Evolutionary conservation across 2,329 filamentous ascomycete species (phyloP).

Genomic region (Fusarium coicis): DNA sequence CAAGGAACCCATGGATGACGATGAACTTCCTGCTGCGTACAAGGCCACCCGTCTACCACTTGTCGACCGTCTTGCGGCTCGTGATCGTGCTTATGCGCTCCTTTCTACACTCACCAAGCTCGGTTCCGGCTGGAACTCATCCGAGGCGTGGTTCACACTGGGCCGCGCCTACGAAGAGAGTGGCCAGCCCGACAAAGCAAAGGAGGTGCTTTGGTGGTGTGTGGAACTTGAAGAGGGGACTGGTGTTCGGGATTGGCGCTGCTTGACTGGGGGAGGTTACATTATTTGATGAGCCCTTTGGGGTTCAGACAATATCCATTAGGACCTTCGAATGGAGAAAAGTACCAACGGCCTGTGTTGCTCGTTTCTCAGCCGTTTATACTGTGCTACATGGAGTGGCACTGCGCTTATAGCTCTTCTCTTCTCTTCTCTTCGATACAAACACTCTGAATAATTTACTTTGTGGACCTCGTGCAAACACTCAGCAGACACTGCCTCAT

Average conservation of each 20-base stretch:
- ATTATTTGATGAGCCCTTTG: slow-evolving; percentile 52
- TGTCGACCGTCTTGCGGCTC: slow-evolving; percentile 85
- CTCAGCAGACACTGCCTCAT: neutral
- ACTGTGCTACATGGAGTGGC: neutral
- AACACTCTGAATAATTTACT: neutral
- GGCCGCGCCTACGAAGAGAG: slow-evolving; percentile 89
- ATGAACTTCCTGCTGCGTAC: slow-evolving; percentile 62
- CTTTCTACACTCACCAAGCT: slow-evolving; percentile 86
- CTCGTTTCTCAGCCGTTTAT: neutral
- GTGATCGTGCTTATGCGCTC: slow-evolving; percentile 88
- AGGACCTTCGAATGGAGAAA: slow-evolving; percentile 4
- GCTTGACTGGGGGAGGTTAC: slow-evolving; percentile 74
- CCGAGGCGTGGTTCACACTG: slow-evolving; percentile 92
- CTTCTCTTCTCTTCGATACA: slow-evolving; percentile 16
- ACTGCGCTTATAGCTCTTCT: neutral
- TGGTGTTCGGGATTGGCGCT: slow-evolving; percentile 82
- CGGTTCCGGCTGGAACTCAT: slow-evolving; percentile 87
- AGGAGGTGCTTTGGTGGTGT: slow-evolving; percentile 96
- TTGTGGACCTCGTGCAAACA: neutral
- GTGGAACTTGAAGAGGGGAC: slow-evolving; percentile 91
- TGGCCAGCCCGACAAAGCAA: slow-evolving; percentile 86
- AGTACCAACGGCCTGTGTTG: neutral
- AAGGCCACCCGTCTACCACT: slow-evolving; percentile 73
- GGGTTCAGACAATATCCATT: neutral
- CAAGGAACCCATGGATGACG: slow-evolving; percentile 45